These are phyloP conservation scores for Aspergillus biplanus DNA, from an alignment of 495 filamentous ascomycete genomes.

Conservation along the genomic window DNA sequence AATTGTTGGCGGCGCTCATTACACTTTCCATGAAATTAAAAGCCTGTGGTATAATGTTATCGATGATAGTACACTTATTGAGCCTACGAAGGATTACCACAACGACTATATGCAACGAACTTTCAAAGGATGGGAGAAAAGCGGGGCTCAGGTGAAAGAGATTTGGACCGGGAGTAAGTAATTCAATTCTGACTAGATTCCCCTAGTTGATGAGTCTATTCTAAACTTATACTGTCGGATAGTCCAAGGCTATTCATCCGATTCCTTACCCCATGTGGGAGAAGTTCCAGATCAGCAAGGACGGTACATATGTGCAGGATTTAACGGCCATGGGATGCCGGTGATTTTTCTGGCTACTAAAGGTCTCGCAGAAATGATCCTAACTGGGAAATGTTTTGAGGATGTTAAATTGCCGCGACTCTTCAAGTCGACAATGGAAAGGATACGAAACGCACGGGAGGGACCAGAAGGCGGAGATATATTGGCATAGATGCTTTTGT, in stretches of 20 bases:
- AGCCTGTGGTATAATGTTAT: constrained; percentile 57
- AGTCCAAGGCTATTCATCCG: constrained; percentile 52
- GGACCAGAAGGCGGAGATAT: constrained; percentile 35
- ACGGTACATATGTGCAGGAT: constrained; percentile 55
- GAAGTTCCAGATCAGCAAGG: constrained; percentile 46
- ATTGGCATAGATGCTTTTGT: constrained; percentile 6
- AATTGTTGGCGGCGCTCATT: constrained; percentile 65
- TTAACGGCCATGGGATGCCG: constrained; percentile 62
- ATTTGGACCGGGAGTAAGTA: constrained; percentile 54
- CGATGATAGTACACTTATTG: constrained; percentile 57
- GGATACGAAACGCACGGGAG: constrained; percentile 26
- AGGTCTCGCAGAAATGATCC: constrained; percentile 52
- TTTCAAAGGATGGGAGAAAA: constrained; percentile 53
- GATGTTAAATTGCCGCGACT: constrained; percentile 42
- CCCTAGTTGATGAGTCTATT: not conserved
- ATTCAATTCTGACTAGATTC: not conserved
- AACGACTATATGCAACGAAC: constrained; percentile 58
- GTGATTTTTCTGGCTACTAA: constrained; percentile 49
- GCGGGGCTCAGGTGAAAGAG: constrained; percentile 43
- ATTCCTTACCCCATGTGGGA: constrained; percentile 54
- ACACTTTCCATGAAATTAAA: constrained; percentile 51
- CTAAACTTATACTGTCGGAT: not conserved
- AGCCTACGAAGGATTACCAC: constrained; percentile 59
- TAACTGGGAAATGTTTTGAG: constrained; percentile 34
- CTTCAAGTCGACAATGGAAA: constrained; percentile 40